Evolutionary conservation across 176 grass and related monocot genomes (phyloP).

Genomic region (Panicum miliaceum): DNA sequence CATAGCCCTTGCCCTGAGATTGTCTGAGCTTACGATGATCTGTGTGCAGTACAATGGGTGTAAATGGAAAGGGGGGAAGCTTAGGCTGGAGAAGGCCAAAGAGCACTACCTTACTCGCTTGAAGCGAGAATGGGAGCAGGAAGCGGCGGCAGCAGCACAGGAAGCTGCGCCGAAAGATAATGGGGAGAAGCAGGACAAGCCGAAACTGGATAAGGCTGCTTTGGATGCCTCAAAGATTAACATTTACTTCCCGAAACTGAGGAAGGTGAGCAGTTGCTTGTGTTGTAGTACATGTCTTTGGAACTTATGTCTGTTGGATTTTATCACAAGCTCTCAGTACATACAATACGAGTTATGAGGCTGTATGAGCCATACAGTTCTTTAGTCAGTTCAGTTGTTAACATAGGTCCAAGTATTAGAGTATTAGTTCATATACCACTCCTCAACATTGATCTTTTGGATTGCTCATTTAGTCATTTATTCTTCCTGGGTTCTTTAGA

Average conservation of each 20-base stretch:
- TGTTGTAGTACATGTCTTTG: background rate
- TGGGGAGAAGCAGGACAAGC: slow-evolving; percentile 39
- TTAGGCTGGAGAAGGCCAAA: slow-evolving; percentile 87
- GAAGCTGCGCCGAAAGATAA: slow-evolving; percentile 27
- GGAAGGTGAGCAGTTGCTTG: slow-evolving; percentile 58
- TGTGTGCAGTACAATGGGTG: slow-evolving; percentile 89
- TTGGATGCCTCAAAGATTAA: slow-evolving; percentile 59
- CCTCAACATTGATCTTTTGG: background rate
- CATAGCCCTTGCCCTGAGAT: background rate
- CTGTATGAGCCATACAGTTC: background rate
- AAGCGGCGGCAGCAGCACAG: slow-evolving; percentile 32
- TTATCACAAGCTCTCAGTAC: background rate
- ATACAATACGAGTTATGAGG: background rate
- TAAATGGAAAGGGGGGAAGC: slow-evolving; percentile 93
- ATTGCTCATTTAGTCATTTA: background rate
- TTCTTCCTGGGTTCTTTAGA: too few relatives aligned
- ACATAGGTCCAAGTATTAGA: slow-evolving; percentile 1
- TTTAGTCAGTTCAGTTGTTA: background rate
- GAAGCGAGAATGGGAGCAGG: slow-evolving; percentile 81
- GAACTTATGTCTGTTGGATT: background rate
- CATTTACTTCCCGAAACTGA: slow-evolving; percentile 84
- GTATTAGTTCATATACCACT: background rate
- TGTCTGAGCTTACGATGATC: slow-evolving; percentile 16
- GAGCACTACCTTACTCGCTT: slow-evolving; percentile 81
- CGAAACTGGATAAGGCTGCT: slow-evolving; percentile 34